phyloP scores from a whole-genome alignment of 176 grass and related monocot genomes.

The Triticum dicoccoides region DNA sequence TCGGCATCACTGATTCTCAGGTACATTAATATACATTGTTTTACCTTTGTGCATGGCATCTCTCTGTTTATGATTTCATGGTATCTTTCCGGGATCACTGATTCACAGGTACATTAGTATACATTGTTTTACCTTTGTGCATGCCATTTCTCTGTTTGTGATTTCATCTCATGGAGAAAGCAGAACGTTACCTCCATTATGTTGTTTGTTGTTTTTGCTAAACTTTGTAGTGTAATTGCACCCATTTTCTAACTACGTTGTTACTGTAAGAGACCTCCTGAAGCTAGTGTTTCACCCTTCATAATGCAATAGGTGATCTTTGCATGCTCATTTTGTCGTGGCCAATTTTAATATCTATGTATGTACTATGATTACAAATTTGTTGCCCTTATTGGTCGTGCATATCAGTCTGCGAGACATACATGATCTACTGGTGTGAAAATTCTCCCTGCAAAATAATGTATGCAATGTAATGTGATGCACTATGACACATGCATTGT shows the following conservation, averaged over 20 bases:
- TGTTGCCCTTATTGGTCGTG: neutral
- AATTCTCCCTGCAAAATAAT: neutral
- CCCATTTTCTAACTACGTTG: neutral
- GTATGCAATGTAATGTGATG: neutral
- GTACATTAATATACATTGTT: constrained; percentile 43
- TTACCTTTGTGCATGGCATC: neutral
- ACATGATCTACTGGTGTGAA: neutral
- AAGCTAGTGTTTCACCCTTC: neutral
- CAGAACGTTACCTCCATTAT: neutral
- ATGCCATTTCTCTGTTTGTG: constrained; percentile 3
- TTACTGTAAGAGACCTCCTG: neutral
- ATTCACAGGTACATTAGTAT: constrained; percentile 51
- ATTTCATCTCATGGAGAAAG: constrained; percentile 6
- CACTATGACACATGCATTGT: neutral
- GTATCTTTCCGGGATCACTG: no score
- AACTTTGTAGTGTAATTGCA: constrained; percentile 22
- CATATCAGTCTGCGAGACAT: neutral
- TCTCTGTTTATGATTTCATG: constrained; percentile 18
- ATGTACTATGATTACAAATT: neutral
- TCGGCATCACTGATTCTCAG: constrained; percentile 97
- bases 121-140: neutral
- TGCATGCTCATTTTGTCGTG: neutral
- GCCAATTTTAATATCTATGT: constrained; percentile 7
- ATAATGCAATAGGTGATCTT: constrained; percentile 9
- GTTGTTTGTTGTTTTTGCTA: neutral